These are phyloP conservation scores for Aquilaria malaccensis DNA, from an alignment of 345 rosid genomes.

Conservation along the genomic window DNA sequence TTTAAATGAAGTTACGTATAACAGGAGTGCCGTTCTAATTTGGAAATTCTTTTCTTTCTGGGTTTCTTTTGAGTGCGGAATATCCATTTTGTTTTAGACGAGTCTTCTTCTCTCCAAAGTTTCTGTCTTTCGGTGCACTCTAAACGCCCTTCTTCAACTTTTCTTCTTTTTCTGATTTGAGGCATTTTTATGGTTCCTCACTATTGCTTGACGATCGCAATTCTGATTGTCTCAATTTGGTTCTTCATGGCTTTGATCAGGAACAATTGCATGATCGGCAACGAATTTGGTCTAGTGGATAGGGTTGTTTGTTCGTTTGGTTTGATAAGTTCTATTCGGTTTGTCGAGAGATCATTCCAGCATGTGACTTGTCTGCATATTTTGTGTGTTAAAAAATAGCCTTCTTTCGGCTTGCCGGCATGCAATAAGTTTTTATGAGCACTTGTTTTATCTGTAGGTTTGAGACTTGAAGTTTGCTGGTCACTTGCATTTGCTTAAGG, in stretches of 20 bases:
- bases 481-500: slow-evolving; percentile 5
- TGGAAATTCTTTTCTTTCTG: slow-evolving; percentile 33
- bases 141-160: slow-evolving; percentile 8
- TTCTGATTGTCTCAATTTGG: slow-evolving; percentile 17
- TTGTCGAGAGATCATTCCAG: background rate
- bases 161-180: slow-evolving; percentile 3
- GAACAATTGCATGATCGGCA: slow-evolving; percentile 12
- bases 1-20: slow-evolving; percentile 35
- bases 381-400: slow-evolving; percentile 2
- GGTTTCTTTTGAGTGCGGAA: slow-evolving; percentile 32
- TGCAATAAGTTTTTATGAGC: slow-evolving; percentile 14
- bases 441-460: slow-evolving; percentile 34
- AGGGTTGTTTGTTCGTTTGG: background rate
- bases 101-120: slow-evolving; percentile 36
- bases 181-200: slow-evolving; percentile 9
- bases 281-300: slow-evolving; percentile 1
- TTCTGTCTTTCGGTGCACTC: slow-evolving; percentile 13
- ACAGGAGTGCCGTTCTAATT: slow-evolving; percentile 25
- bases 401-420: slow-evolving; percentile 5
- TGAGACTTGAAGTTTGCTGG: slow-evolving; percentile 41
- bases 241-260: slow-evolving; percentile 5
- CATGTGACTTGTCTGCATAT: slow-evolving; percentile 1
- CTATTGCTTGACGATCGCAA: background rate
- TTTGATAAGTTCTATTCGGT: background rate
- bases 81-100: slow-evolving; percentile 31